Base-by-base conservation (phyloP, 805 yeast species). In the Jamesozyma piceae region DNA sequence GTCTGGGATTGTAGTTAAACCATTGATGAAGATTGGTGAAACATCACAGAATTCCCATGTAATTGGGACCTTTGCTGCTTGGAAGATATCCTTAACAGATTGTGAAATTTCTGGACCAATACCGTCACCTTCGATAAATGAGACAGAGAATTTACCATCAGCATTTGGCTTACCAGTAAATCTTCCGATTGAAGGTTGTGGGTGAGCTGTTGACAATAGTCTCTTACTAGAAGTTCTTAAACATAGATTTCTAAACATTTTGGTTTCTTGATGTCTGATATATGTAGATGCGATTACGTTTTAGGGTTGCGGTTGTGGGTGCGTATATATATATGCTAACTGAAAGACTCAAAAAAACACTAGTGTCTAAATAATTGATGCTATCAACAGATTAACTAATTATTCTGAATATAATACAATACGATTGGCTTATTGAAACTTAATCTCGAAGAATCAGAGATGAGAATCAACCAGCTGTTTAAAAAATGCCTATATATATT, bases 41-140 rank as follows among this genome's bases (percentile, higher is more conserved):
- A 92, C 98, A 62, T 90, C 97, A 56, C 89, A 95, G 37, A 83
- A 80, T 69, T 90, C 95, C 97, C 97, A 92, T 60, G 84, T 90
- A 58, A 92, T 81, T 53, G 99, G 99, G 42, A 89, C 95, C 43
- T 84, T 69, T 42, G 97, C 98, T 54, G 97, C 97, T 40, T 80
- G 71, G 71, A 87, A 92, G 60, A 92, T 90, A 52, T 82, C 77
- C 73, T 89, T 85, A 53, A 92, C 97, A 40, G 97, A 85, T 58
- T 84, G 78, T 52, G 97, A 83, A 65, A 92, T 92, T 69, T 92
- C 98, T 41, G 81, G 75, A 57, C 98, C 98, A 55, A 90, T 88
- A 75, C 98, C 98, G 64, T 90, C 97, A 71, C 97, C 97, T 71
- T 89, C 97, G 58, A 92, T 90, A 72, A 92, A 74, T 36, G 98